Evolutionary conservation across 306 rosid species (phyloP), one percentile per base, ranked within the genome.

Genomic region (Castanospermum australe): DNA sequence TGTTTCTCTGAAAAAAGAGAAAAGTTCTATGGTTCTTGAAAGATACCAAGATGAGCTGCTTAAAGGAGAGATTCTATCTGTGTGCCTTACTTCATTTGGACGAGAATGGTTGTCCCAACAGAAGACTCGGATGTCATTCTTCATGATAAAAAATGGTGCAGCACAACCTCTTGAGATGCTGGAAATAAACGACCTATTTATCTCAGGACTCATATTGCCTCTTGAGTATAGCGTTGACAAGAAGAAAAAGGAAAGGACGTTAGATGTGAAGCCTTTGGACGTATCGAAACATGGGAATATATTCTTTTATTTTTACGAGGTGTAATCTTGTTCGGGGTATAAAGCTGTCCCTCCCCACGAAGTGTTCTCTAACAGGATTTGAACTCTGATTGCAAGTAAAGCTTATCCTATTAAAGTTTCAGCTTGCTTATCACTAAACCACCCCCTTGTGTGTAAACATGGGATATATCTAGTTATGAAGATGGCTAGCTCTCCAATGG

Each of bases 391-490:
- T n/a, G n/a, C n/a, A n/a, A n/a, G n/a, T n/a, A n/a, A n/a, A n/a
- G n/a, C n/a, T n/a, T n/a, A n/a, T n/a, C n/a, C n/a, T n/a, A n/a
- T n/a, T n/a, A n/a, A n/a, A n/a, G n/a, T n/a, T n/a, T n/a, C n/a
- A n/a, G n/a, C n/a, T n/a, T n/a, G n/a, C n/a, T n/a, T n/a, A n/a
- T n/a, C n/a, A n/a, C n/a, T n/a, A n/a, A n/a, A n/a, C n/a, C n/a
- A n/a, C n/a, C n/a, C n/a, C n/a, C n/a, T n/a, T n/a, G n/a, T n/a
- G n/a, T n/a, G n/a, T n/a, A n/a, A n/a, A n/a, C n/a, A n/a, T 85
- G 93, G 91, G 72, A 83, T 18, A 85, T 89, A 76, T 89, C 91
- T 63, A 88, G 91, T 55, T 89, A 87, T 24, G 93, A 87, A 56
- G 88, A 89, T 36, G 88, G 91, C 63, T 38, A n/a, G n/a, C 63